Base-by-base conservation (phyloP, 371 early-diverging fungal genomes). In the Mortierella sp. region DNA sequence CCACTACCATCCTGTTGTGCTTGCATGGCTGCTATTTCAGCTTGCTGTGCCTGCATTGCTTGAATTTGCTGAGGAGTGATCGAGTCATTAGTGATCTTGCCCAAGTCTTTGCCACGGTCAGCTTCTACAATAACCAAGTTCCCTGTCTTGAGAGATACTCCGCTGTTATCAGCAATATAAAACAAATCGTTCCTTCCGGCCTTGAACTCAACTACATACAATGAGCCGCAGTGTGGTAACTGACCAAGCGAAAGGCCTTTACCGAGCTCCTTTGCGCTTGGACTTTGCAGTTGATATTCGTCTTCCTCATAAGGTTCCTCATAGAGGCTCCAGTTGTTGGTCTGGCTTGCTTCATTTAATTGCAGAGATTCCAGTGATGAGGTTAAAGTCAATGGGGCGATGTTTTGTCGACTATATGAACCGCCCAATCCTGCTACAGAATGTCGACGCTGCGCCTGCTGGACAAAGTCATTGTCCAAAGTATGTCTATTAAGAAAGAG, bases 31-130 rank as follows among this genome's bases (percentile, higher is more conserved):
- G 79, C 76, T 57, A 76, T 62, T 51, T 80, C 71, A 22, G 78
- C 75, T 45, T 84, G 78, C 45, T 86, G 73, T 49, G 59, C 71
- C 69, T 91, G 92, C 58, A 89, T 82, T 22, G 82, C 43, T 68
- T 88, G 86, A 70, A 91, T 75, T 82, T 91, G 86, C 72, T 85
- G 80, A 37, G 83, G 75, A 7, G 86, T 89, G 69, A 86, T 81
- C 35, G 79, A 88, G 69, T 91, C 90, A 42, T 89, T 87, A 15
- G 91, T 89, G 23, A 97, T 90, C 68, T 93, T 91, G 15, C 99
- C 99, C 40, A 98, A 83, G 77, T 98, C 99, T 55, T 94, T 94
- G n/a, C 98, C 99, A 37, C 99, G 92, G 77, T 98, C 99, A 3
- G 96, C 99, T 83, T 98, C 97, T 0, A 97, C 97, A 76, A 98